phyloP scores from a whole-genome alignment of 1,284 basidiomycete species.

The Takashimella koratensis region DNA sequence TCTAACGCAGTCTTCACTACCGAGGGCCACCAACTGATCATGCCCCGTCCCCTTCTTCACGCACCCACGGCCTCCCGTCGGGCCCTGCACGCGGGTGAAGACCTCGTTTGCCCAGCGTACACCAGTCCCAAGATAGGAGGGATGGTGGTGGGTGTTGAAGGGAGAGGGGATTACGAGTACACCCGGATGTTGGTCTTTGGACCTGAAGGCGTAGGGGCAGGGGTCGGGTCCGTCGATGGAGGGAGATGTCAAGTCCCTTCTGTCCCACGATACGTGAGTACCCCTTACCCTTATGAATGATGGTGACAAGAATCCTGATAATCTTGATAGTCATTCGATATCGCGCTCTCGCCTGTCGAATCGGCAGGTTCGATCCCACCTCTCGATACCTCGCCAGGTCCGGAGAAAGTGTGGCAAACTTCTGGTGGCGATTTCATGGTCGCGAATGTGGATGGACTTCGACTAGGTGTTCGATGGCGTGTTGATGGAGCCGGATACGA shows the following conservation, averaged over 20 bases:
- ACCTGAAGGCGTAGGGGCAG: constrained; percentile 30
- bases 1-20: constrained; percentile 75
- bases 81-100: constrained; percentile 61
- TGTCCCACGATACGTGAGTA: constrained; percentile 66
- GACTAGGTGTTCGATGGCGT: constrained; percentile 68
- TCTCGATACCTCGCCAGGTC: constrained; percentile 67
- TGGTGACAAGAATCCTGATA: not conserved
- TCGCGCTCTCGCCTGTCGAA: constrained; percentile 62
- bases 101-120: constrained; percentile 69
- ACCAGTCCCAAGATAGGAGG: constrained; percentile 52
- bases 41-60: constrained; percentile 57
- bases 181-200: constrained; percentile 62
- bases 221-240: constrained; percentile 6
- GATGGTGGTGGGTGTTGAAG: constrained; percentile 64
- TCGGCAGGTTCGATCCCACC: constrained; percentile 52
- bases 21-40: constrained; percentile 81
- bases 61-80: constrained; percentile 54
- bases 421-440: constrained; percentile 62
- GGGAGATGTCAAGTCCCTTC: constrained; percentile 61
- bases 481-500: constrained; percentile 83
- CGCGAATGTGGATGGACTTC: constrained; percentile 69
- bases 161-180: constrained; percentile 71
- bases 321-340: constrained; percentile 55
- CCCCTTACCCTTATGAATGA: not conserved
- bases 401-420: constrained; percentile 60